A percentile compares a stretch with the other conserved stretches of the same genome.
Conservation (phyloP, 169 alveolate genomes). For the Theileria annulata region DNA sequence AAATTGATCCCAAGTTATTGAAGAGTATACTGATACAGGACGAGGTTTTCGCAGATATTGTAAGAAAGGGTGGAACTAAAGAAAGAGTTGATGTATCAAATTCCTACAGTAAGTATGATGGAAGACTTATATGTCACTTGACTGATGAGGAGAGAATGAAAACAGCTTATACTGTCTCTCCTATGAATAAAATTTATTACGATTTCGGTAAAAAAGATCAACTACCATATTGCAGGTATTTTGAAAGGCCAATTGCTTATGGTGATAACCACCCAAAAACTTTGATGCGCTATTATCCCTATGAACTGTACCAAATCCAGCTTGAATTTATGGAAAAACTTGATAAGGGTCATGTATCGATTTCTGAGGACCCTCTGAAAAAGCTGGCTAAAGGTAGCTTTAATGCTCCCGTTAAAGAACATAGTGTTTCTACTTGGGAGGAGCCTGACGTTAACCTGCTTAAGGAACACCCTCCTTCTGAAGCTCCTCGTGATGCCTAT, state of each 20-base stretch:
- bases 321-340: constrained; percentile 54
- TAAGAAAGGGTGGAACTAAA: constrained; percentile 53
- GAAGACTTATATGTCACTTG: constrained; percentile 38
- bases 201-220: constrained; percentile 18
- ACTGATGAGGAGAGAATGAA: constrained; percentile 41
- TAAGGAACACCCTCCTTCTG: background rate
- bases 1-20: constrained; percentile 22
- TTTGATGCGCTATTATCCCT: constrained; percentile 39
- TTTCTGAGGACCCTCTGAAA: constrained; percentile 63
- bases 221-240: constrained; percentile 46
- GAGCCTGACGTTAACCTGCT: constrained; percentile 40
- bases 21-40: constrained; percentile 33
- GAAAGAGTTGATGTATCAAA: constrained; percentile 49
- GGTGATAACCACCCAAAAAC: constrained; percentile 42
- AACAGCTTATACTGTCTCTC: constrained; percentile 54
- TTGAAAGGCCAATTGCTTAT: constrained; percentile 29
- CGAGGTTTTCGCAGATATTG: constrained; percentile 44
- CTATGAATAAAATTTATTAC: constrained; percentile 27
- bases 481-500: background rate
- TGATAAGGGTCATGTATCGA: constrained; percentile 56
- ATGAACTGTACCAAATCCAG: constrained; percentile 43
- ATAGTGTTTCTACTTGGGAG: constrained; percentile 49
- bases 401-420: background rate
- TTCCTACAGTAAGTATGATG: constrained; percentile 43
- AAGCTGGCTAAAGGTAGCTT: constrained; percentile 37